Evolutionary conservation across 768 basidiomycete genomes (phyloP).

Genomic region (Suillus placidus): DNA sequence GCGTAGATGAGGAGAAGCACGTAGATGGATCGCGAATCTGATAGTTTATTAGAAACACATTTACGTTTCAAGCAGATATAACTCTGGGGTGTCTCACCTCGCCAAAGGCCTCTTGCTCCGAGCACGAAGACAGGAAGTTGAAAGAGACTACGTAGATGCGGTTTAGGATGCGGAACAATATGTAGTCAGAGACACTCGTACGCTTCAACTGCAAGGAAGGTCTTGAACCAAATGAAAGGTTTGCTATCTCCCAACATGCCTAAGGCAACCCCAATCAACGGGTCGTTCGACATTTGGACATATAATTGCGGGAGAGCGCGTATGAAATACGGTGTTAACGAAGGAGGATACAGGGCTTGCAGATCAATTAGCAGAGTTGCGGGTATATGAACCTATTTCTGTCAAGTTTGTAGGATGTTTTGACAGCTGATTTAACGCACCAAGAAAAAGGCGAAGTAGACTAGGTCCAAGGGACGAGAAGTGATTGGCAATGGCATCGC

Average conservation of each 20-base stretch:
- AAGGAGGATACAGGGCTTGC: slow-evolving; percentile 63
- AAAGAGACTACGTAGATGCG: slow-evolving; percentile 47
- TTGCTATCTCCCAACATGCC: slow-evolving; percentile 40
- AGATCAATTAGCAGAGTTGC: slow-evolving; percentile 72
- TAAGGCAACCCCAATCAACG: slow-evolving; percentile 57
- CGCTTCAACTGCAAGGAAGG: slow-evolving; percentile 65
- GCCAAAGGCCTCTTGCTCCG: slow-evolving; percentile 63
- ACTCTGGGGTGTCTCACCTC: slow-evolving; percentile 39
- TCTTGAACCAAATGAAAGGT: slow-evolving; percentile 62
- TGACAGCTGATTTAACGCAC: slow-evolving; percentile 38
- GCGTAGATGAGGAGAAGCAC: slow-evolving; percentile 71
- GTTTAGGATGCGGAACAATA: not conserved
- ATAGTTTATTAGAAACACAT: slow-evolving; percentile 8
- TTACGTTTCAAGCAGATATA: not conserved
- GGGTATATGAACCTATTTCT: slow-evolving; percentile 60
- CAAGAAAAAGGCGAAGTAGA: slow-evolving; percentile 74
- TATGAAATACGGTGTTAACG: slow-evolving; percentile 51
- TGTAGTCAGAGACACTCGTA: slow-evolving; percentile 35
- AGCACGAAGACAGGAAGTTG: slow-evolving; percentile 80
- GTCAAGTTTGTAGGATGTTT: not conserved
- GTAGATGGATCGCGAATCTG: slow-evolving; percentile 57
- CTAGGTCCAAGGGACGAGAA: slow-evolving; percentile 61
- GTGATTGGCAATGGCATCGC: slow-evolving; percentile 47
- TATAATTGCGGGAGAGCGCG: slow-evolving; percentile 52
- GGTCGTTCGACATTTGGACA: slow-evolving; percentile 62